Conservation (phyloP, 78 protist genomes). For the Bodo saltans region DNA sequence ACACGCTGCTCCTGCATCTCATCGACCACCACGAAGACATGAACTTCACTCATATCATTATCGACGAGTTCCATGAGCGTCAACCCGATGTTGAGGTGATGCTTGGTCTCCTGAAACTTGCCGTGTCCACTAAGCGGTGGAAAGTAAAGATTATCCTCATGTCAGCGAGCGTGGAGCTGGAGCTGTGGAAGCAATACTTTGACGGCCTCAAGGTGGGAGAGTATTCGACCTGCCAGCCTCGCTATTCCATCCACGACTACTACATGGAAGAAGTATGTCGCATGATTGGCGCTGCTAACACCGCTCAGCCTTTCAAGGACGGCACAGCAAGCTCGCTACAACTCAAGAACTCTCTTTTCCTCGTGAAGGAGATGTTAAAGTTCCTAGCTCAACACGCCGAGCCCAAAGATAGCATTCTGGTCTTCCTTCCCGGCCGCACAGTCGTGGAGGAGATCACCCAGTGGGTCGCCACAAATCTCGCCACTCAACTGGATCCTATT, state of each 20-base stretch:
- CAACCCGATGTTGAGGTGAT: conserved; percentile 29
- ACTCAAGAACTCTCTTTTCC: conserved; percentile 2
- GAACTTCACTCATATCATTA: conserved; percentile 10
- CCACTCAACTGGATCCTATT: background rate
- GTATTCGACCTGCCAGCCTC: conserved; percentile 5
- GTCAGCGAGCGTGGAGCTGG: conserved; percentile 12
- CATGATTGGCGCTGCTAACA: background rate
- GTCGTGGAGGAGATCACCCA: background rate
- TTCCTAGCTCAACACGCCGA: background rate
- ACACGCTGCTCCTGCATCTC: conserved; percentile 17
- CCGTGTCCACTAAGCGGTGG: background rate
- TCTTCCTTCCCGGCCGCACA: conserved; percentile 24
- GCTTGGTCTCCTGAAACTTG: conserved; percentile 5
- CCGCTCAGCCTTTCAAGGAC: background rate
- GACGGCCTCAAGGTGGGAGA: conserved; percentile 19
- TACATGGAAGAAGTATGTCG: conserved; percentile 2
- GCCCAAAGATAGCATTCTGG: conserved; percentile 7
- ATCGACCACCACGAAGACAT: background rate
- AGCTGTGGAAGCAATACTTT: conserved; percentile 21
- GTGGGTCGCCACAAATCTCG: background rate
- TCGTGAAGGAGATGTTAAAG: conserved; percentile 4
- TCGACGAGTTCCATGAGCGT: conserved; percentile 35
- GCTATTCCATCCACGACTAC: conserved; percentile 5
- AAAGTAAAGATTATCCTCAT: conserved; percentile 10
- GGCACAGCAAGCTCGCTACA: background rate